A percentile compares a stretch with the other conserved stretches of the same genome.
Evolutionary conservation across 768 basidiomycete genomes (phyloP).

Genomic region (Leccinum rimulosum): DNA sequence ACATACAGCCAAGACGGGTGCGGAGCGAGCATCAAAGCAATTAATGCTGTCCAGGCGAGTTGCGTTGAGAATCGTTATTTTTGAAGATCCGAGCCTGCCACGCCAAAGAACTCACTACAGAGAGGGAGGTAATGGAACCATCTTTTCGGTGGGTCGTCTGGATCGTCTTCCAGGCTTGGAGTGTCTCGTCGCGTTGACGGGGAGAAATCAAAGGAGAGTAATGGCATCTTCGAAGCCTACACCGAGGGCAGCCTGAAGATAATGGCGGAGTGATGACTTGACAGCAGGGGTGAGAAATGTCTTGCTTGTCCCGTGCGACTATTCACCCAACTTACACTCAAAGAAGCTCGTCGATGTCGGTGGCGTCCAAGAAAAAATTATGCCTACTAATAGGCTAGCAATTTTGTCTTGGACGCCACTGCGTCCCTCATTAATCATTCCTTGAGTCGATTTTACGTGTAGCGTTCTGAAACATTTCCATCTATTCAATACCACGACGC

Average conservation of each 20-base stretch:
- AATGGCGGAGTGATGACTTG: too few species aligned
- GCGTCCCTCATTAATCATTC: too few species aligned
- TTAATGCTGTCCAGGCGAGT: constrained; percentile 34
- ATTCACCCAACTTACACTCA: neutral
- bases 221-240: constrained; percentile 19
- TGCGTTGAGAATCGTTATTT: constrained; percentile 4
- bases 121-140: constrained; percentile 63
- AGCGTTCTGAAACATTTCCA: neutral
- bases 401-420: neutral
- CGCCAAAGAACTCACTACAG: constrained; percentile 39
- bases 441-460: neutral
- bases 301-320: neutral
- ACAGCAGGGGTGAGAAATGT: constrained; percentile 4
- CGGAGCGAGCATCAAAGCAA: constrained; percentile 62
- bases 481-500: neutral
- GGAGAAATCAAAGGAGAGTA: constrained; percentile 30
- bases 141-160: constrained; percentile 39
- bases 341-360: neutral
- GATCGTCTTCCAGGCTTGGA: constrained; percentile 26
- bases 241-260: neutral
- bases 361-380: neutral
- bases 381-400: neutral
- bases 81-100: neutral
- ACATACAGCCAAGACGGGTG: constrained; percentile 73
- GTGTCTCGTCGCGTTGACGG: constrained; percentile 13